Percentiles rank a stretch among this genome's conserved stretches.
Evolutionary conservation across 805 yeast species (phyloP).

Genomic region (Candida pseudoglaebosa): DNA sequence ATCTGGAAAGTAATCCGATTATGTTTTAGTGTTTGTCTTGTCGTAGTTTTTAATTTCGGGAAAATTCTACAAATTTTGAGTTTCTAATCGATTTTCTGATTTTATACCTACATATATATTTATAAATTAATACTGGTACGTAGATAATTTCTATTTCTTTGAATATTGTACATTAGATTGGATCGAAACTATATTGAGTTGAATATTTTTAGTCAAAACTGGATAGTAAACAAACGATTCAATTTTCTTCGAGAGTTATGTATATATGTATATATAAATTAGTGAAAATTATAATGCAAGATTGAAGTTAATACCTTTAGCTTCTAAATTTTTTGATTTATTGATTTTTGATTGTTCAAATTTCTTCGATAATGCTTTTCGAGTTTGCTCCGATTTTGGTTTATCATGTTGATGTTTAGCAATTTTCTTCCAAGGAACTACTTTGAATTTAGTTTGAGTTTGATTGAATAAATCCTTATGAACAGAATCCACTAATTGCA

Average conservation of each 20-base stretch:
- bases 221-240: too few species aligned
- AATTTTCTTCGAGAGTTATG: too few species aligned
- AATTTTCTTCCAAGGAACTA: conserved; percentile 57
- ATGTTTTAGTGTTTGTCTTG: too few species aligned
- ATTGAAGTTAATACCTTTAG: conserved; percentile 56
- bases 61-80: not conserved
- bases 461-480: conserved; percentile 59
- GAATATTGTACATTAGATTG: not conserved
- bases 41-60: not conserved
- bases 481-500: conserved; percentile 50
- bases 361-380: conserved; percentile 51
- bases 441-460: conserved; percentile 50
- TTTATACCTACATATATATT: too few species aligned
- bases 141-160: not conserved
- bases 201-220: too few species aligned
- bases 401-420: conserved; percentile 51
- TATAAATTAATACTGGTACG: too few species aligned
- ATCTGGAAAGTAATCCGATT: too few species aligned
- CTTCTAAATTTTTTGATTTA: conserved; percentile 48
- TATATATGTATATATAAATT: too few species aligned
- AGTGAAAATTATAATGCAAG: conserved; percentile 11
- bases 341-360: conserved; percentile 38
- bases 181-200: too few species aligned
- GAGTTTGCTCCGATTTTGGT: conserved; percentile 52
- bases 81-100: too few species aligned